phyloP scores from a whole-genome alignment of 345 rosid genomes.

The Gossypium longicalyx region DNA sequence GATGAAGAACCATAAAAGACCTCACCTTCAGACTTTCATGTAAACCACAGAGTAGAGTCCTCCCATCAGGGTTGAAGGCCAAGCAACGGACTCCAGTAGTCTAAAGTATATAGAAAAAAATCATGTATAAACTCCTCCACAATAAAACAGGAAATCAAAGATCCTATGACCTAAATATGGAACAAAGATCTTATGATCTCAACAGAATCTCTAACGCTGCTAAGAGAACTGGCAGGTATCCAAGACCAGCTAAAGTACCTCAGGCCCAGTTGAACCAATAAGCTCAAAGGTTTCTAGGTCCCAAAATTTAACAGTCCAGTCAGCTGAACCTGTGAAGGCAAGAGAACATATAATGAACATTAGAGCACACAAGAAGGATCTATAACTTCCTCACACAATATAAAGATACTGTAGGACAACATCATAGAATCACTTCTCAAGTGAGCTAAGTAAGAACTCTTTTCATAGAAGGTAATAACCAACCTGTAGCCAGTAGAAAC shows the following conservation, averaged over 20 bases:
- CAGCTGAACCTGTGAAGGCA: slow-evolving; percentile 75
- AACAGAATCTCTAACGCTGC: slow-evolving; percentile 4
- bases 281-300: slow-evolving; percentile 98
- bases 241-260: slow-evolving; percentile 49
- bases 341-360: background rate
- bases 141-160: background rate
- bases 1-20: slow-evolving; percentile 11
- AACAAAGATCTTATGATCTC: slow-evolving; percentile 4
- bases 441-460: background rate
- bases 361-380: background rate
- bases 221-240: background rate
- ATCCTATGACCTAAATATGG: background rate
- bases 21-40: slow-evolving; percentile 85
- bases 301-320: slow-evolving; percentile 94
- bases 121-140: background rate
- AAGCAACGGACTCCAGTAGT: slow-evolving; percentile 83
- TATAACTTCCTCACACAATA: background rate
- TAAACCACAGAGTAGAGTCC: slow-evolving; percentile 88
- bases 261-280: slow-evolving; percentile 89
- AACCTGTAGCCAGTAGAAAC: slow-evolving; percentile 94
- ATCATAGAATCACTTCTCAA: slow-evolving; percentile 7
- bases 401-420: background rate
- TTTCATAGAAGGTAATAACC: slow-evolving; percentile 16
- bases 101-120: slow-evolving; percentile 27
- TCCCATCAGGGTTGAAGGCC: slow-evolving; percentile 94